Base-by-base conservation (phyloP, 768 basidiomycete genomes). In the Obba rivulosa region DNA sequence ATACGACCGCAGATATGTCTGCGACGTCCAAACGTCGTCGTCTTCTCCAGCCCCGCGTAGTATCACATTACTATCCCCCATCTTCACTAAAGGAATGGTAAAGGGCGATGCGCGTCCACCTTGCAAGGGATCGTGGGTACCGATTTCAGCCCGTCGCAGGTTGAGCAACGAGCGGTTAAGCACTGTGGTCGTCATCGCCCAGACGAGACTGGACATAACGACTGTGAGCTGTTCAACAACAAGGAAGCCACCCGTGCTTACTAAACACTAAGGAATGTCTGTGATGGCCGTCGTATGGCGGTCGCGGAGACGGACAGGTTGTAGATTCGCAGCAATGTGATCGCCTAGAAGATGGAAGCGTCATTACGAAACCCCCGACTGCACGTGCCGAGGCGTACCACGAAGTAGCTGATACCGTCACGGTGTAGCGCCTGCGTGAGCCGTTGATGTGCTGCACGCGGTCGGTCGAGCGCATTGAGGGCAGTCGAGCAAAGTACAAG, bases 341-440 rank as follows among this genome's bases (percentile, higher is more conserved):
- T 51, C 20, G 57, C 51, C 62, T 64, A 36, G 40, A 22, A 7
- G 8, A 20, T 11, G n/a, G 13, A 17, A 14, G 28, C 4, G 28
- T 8, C 25, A 36, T 5, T 13, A 5, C 13, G 28, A 2, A 3
- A 36, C 10, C 13, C 4, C 22, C 21, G 25, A 28, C n/a, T n/a
- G 14, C 9, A 11, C 25, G 14, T 14, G 7, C 13, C 16, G n/a
- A n/a, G n/a, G 55, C 61, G 39, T 49, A 71, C 70, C 31, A 67
- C 20, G 49, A 71, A 73, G 51, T 62, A 71, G 1, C 56, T 31
- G 13, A 69, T 55, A 14, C 71, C 69, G 52, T 71, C 69, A 4
- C 63, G 52, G 41, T 66, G 57, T 2, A 73, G 64, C 3, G 64
- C 58, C 23, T 56, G 52, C 28, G 55, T 51, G 16, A 73, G 51